These are phyloP conservation scores for Boletus sensibilis DNA, from an alignment of 768 basidiomycete genomes.

Conservation along the genomic window DNA sequence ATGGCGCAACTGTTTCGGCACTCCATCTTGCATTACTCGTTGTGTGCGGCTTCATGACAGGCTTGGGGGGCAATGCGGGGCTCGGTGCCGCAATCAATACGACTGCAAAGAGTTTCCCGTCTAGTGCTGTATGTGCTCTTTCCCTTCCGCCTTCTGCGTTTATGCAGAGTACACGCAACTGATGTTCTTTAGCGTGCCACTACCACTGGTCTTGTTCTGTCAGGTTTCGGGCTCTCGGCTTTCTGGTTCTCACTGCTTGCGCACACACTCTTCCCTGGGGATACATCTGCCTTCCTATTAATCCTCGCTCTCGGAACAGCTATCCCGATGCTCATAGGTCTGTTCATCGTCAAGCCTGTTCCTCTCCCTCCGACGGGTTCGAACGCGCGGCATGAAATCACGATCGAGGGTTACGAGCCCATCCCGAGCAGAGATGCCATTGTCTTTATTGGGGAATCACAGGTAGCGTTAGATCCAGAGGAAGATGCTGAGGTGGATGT, in stretches of 20 bases:
- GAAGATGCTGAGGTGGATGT: conserved; percentile 15
- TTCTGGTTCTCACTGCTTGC: conserved; percentile 85
- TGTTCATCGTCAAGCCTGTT: conserved; percentile 68
- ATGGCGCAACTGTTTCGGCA: conserved; percentile 37
- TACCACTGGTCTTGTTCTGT: conserved; percentile 74
- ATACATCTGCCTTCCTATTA: conserved; percentile 75
- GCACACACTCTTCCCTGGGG: conserved; percentile 67
- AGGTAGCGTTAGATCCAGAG: conserved; percentile 7
- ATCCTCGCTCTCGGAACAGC: conserved; percentile 78
- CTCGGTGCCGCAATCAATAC: conserved; percentile 71
- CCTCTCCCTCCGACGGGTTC: conserved; percentile 47
- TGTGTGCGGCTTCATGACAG: conserved; percentile 68
- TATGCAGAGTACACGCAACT: not conserved
- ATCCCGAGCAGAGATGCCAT: conserved; percentile 17
- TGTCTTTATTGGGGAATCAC: conserved; percentile 27
- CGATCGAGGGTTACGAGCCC: conserved; percentile 19
- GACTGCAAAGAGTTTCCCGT: conserved; percentile 81
- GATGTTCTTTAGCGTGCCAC: conserved; percentile 57
- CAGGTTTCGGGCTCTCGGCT: conserved; percentile 88
- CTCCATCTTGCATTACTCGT: conserved; percentile 52
- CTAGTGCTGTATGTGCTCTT: conserved; percentile 51
- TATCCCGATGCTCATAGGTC: conserved; percentile 75
- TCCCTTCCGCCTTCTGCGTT: not conserved
- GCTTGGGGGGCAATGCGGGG: conserved; percentile 74
- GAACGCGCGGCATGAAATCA: not conserved